These are phyloP conservation scores for Albatrellus ellisii DNA, from an alignment of 768 basidiomycete species.

Conservation along the genomic window DNA sequence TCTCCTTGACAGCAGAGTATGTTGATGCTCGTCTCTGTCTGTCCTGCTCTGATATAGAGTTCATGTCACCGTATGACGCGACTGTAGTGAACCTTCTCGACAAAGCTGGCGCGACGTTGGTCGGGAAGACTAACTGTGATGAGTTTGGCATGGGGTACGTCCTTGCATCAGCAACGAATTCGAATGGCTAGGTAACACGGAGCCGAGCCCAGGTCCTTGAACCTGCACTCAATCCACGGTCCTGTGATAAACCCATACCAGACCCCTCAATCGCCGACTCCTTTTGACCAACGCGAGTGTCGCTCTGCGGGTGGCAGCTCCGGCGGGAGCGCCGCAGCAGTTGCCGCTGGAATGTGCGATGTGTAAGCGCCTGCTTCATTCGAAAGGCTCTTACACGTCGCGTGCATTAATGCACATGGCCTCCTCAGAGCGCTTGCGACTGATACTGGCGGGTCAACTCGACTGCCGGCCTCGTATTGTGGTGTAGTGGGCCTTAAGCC, in stretches of 20 bases:
- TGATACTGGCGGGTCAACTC: constrained; percentile 91
- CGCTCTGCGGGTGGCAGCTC: constrained; percentile 87
- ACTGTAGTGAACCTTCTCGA: constrained; percentile 62
- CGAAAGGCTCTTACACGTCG: background rate
- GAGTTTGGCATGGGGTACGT: constrained; percentile 97
- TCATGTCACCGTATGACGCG: constrained; percentile 72
- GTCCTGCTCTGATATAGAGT: constrained; percentile 30
- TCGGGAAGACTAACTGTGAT: constrained; percentile 92
- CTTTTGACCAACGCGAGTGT: constrained; percentile 22
- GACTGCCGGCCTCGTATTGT: constrained; percentile 90
- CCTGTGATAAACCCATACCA: constrained; percentile 68
- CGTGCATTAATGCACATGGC: background rate
- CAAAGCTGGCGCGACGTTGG: constrained; percentile 49
- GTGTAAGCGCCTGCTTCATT: constrained; percentile 42
- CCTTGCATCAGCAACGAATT: no score
- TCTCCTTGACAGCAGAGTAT: background rate
- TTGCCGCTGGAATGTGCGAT: constrained; percentile 71
- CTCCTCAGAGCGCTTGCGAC: constrained; percentile 69
- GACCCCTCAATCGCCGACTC: constrained; percentile 10
- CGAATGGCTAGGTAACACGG: no score
- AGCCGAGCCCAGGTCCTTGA: constrained; percentile 57
- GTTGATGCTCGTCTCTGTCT: background rate
- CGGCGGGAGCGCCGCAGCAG: constrained; percentile 91
- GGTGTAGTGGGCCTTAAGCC: constrained; percentile 90
- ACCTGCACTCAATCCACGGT: constrained; percentile 60